Evolutionary conservation across 768 basidiomycete genomes (phyloP), one percentile per base, ranked within the genome.

Genomic region (Boletus eberwhitei): DNA sequence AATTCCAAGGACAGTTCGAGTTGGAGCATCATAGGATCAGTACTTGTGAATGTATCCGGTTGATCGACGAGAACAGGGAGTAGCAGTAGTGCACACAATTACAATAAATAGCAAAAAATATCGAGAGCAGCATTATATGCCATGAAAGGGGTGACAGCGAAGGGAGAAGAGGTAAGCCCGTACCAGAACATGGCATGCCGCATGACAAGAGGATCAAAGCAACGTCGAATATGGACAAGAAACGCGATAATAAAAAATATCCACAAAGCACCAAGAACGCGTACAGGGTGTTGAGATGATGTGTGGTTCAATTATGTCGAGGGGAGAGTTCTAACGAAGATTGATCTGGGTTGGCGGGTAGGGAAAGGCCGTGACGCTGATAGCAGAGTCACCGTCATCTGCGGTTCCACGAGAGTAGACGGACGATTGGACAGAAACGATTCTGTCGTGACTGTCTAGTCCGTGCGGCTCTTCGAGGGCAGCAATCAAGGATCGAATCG

Each of bases 401-500:
- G 26, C 57, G 3, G 61, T 62, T 50, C 47, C 19, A 16, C 63
- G 59, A 19, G 75, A 77, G 49, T 69, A 63, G 21, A 61, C 13
- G 6, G 83, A 83, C 2, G 84, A 80, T 58, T 83, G 82, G 73
- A 85, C 73, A 4, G 85, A 86, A 17, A 79, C 76, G 26, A 84
- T 75, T 42, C 85, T 75, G 61, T 32, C 81, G 73, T 50, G 74
- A 75, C 59, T 81, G 73, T 8, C 2, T 76, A 74, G 51, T 79
- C 77, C 74, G 42, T 76, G 73, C 1, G 77, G 65, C 2, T 77
- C 71, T 35, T 84, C 78, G 40, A 89, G 77, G n/a, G 83, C 86
- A 21, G 83, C 86, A 54, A 88, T 79, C 48, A 88, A 74, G n/a
- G 83, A 84, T 64, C 75, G 76, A 59, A 88, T 80, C 57, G 74